Evolutionary conservation across 1,284 basidiomycete genomes (phyloP), one percentile per base, ranked within the genome.

Genomic region (Trichosporon ovoides): DNA sequence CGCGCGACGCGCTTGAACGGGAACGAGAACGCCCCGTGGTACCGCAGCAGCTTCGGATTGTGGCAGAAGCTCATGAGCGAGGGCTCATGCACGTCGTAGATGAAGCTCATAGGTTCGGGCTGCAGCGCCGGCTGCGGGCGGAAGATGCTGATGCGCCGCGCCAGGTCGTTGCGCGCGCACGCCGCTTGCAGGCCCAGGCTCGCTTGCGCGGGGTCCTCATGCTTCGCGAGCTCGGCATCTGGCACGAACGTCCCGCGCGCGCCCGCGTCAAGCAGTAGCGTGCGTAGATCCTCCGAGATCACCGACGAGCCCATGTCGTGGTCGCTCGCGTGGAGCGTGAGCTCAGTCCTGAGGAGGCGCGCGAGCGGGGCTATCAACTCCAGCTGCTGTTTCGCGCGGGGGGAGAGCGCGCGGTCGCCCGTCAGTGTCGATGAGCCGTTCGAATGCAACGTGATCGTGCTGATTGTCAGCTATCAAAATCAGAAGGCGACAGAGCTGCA

Each of bases 291-390:
- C 16, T 72, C 68, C 10, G 68, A 64, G 12, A 75, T 59, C 18
- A 76, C 62, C 64, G 65, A 69, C 31, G 60, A 69, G 11, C 75
- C 75, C 11, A 72, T 62, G 60, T 77, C 76, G 61, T 78, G 75
- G 55, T 78, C 74, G 1, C 74, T 74, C 9, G 67, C 61, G 46
- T 68, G 64, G 14, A 76, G 53, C 18, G 66, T 68, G 36, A 77
- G 53, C 18, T 69, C 65, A 12, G 48, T 50, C 6, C 70, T 67
- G 3, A 78, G 64, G 51, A 63, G 63, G n/a, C 63, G 64, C 3
- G 66, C 67, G 34, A 78, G 63, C 2, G 73, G 70, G 24, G 64
- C 58, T 20, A 77, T 61, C 16, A 73, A 68, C 11, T 55, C 37
- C 60, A 70, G 67, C 18, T 73, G 64, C 19, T 63, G 56, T 38